phyloP scores from a whole-genome alignment of 306 rosid genomes.

The Vigna radiata region DNA sequence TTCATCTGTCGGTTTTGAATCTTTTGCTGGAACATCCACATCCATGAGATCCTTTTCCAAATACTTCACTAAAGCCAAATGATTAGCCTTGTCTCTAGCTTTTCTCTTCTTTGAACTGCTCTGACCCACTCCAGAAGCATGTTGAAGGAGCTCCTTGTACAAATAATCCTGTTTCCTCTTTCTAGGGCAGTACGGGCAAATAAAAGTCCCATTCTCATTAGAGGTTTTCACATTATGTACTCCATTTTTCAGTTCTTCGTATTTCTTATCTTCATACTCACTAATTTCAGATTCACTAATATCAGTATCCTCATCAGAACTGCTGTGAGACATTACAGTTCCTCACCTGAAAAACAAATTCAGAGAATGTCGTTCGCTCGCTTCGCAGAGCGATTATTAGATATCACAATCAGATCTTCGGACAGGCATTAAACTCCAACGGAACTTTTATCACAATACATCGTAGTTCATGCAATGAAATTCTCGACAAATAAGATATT shows the following conservation, averaged over 20 bases:
- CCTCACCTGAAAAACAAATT: slow-evolving; percentile 54
- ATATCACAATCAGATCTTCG: background rate
- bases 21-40: slow-evolving; percentile 49
- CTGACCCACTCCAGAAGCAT: slow-evolving; percentile 95
- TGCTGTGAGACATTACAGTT: slow-evolving; percentile 48
- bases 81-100: slow-evolving; percentile 77
- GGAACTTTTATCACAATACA: background rate
- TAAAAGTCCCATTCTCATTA: slow-evolving; percentile 65
- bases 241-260: slow-evolving; percentile 75
- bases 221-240: slow-evolving; percentile 60
- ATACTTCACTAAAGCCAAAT: slow-evolving; percentile 77
- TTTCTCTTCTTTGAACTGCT: slow-evolving; percentile 79
- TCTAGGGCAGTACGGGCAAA: slow-evolving; percentile 84
- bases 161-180: slow-evolving; percentile 72
- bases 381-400: no score
- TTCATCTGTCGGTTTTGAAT: slow-evolving; percentile 43
- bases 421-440: background rate
- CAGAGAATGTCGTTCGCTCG: background rate
- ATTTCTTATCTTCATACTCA: slow-evolving; percentile 63
- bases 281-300: slow-evolving; percentile 73
- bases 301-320: slow-evolving; percentile 72
- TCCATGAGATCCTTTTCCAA: slow-evolving; percentile 66
- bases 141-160: slow-evolving; percentile 79
- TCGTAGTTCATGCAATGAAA: background rate
- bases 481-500: background rate